A percentile compares a stretch with the other conserved stretches of the same genome.
phyloP scores from a whole-genome alignment of 1,139 yeast species.

The Kazachstania sp. region DNA sequence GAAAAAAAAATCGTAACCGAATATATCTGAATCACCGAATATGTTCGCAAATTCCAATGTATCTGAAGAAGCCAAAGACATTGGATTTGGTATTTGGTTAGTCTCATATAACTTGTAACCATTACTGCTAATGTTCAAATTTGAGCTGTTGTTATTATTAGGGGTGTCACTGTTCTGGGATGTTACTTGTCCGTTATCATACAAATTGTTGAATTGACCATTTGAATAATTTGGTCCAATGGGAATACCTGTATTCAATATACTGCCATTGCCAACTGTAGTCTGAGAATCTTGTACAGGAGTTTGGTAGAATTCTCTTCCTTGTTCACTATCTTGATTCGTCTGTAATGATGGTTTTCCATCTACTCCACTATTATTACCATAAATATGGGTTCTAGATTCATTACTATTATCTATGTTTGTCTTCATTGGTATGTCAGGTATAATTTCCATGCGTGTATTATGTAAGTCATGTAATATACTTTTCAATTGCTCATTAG shows the following conservation, averaged over 20 bases:
- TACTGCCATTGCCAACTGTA: neutral
- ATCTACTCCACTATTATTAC: neutral
- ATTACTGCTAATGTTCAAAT: neutral
- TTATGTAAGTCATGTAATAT: conserved; percentile 1
- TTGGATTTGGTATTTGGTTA: neutral
- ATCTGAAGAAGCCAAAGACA: neutral
- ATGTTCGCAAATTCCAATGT: conserved; percentile 9
- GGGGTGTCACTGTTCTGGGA: neutral
- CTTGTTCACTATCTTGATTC: neutral
- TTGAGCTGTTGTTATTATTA: neutral
- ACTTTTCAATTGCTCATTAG: conserved; percentile 8
- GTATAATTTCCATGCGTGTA: conserved; percentile 2
- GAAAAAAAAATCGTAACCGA: conserved; percentile 26
- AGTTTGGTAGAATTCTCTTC: neutral
- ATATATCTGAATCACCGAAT: conserved; percentile 23
- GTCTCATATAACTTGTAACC: neutral
- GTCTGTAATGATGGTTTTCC: neutral
- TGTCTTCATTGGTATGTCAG: neutral
- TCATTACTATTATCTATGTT: neutral
- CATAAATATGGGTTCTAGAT: neutral
- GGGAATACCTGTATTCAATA: too few species aligned
- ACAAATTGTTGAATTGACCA: too few species aligned
- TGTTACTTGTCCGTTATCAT: neutral
- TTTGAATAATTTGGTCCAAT: too few species aligned
- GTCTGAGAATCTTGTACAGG: neutral